Conservation (phyloP, 2,329 filamentous ascomycete species). For the Thermochaetoides dissita region DNA sequence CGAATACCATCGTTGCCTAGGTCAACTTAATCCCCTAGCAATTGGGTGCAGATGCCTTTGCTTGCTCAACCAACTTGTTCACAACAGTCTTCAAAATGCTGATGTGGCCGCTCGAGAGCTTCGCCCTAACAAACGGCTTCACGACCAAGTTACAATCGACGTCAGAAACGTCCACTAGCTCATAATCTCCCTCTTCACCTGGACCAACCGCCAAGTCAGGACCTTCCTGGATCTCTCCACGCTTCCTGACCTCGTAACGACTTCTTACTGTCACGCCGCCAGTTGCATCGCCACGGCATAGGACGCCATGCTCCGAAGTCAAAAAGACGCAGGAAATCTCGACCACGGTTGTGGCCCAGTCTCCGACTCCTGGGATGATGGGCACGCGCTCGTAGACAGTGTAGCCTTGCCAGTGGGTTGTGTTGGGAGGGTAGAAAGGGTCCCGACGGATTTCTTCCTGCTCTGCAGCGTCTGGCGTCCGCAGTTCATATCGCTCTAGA, state of each 20-base stretch:
- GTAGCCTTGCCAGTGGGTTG: constrained; percentile 18
- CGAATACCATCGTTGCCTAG: too few species aligned
- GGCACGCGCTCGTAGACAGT: constrained; percentile 23
- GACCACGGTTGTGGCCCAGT: constrained; percentile 23
- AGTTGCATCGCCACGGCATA: constrained; percentile 29
- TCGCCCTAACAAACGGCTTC: constrained; percentile 22
- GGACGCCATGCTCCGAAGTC: constrained; percentile 25
- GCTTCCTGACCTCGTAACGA: constrained; percentile 20
- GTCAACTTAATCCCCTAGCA: too few species aligned
- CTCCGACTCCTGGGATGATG: constrained; percentile 26
- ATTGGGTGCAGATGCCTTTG: neutral
- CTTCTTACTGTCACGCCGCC: constrained; percentile 30
- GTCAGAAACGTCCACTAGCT: constrained; percentile 22
- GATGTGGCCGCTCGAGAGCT: constrained; percentile 19
- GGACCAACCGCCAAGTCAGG: constrained; percentile 1
- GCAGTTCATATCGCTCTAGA: constrained; percentile 24
- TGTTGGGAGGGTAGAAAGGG: constrained; percentile 26
- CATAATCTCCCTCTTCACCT: constrained; percentile 15
- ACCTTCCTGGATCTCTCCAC: constrained; percentile 12
- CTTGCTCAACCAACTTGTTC: constrained; percentile 8
- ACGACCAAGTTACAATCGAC: constrained; percentile 22
- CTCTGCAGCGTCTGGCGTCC: constrained; percentile 20
- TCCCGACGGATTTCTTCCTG: constrained; percentile 19
- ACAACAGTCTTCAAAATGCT: constrained; percentile 21
- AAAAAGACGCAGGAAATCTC: constrained; percentile 31